phyloP scores from a whole-genome alignment of 352 stramenopile genomes.

The Thalassiosira oceanica region DNA sequence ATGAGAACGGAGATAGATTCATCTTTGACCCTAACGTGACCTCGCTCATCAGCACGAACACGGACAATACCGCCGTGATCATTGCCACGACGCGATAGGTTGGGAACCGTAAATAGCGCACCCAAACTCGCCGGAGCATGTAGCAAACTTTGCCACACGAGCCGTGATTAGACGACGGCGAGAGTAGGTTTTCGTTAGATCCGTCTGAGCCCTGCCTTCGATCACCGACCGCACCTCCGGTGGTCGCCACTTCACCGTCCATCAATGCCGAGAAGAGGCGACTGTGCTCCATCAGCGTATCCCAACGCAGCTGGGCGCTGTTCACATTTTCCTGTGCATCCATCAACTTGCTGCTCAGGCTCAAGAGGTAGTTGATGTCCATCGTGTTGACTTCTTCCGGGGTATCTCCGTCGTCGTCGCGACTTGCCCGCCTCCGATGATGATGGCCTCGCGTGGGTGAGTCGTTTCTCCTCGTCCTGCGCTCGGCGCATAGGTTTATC shows the following conservation, averaged over 20 bases:
- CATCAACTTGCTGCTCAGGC: conserved; percentile 54
- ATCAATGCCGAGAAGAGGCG: conserved; percentile 36
- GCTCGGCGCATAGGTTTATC: conserved; percentile 27
- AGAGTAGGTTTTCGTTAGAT: too few species aligned
- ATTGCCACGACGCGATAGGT: too few species aligned
- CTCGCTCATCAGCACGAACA: too few species aligned
- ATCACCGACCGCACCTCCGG: background rate
- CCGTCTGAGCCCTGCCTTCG: too few species aligned
- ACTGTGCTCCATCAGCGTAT: conserved; percentile 36
- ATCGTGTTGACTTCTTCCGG: conserved; percentile 17
- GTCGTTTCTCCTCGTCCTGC: conserved; percentile 18
- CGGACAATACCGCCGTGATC: too few species aligned
- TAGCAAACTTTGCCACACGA: too few species aligned
- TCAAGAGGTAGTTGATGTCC: conserved; percentile 53
- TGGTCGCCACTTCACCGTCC: conserved; percentile 16
- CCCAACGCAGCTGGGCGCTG: conserved; percentile 42
- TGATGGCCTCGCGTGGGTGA: background rate
- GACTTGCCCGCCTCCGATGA: background rate
- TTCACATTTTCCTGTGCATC: conserved; percentile 40
- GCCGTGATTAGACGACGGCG: too few species aligned
- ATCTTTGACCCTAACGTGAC: too few species aligned
- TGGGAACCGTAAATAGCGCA: too few species aligned
- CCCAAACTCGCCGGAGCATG: too few species aligned
- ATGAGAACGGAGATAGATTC: too few species aligned
- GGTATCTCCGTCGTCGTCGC: conserved; percentile 1